Conservation (phyloP, 1,284 basidiomycete genomes). For the Xerocomus nothofagi region DNA sequence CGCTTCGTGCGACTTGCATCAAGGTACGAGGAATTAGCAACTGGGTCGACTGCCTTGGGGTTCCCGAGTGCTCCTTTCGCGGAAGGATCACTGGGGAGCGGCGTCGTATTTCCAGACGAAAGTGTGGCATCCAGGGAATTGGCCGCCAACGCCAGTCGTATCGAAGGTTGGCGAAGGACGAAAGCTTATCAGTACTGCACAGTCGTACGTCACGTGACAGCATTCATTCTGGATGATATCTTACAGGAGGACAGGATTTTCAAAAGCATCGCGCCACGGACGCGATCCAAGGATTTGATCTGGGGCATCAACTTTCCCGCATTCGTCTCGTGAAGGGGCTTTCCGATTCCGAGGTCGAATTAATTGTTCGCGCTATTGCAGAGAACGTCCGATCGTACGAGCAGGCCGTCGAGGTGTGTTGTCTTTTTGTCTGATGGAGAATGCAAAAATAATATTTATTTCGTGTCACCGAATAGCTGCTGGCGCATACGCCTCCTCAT, state of each 20-base stretch:
- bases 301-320: conserved; percentile 70
- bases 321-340: conserved; percentile 64
- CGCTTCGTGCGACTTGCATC: conserved; percentile 78
- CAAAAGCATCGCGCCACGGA: conserved; percentile 43
- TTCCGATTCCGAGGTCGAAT: conserved; percentile 62
- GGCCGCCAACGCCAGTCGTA: conserved; percentile 64
- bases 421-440: not conserved
- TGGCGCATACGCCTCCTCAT: conserved; percentile 77
- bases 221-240: not conserved
- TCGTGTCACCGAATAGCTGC: conserved; percentile 52
- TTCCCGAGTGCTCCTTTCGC: conserved; percentile 50
- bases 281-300: conserved; percentile 65
- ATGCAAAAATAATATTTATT: not conserved
- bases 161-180: conserved; percentile 79
- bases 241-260: conserved; percentile 51
- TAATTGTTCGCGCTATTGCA: conserved; percentile 75
- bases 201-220: conserved; percentile 42
- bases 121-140: conserved; percentile 58
- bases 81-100: conserved; percentile 60
- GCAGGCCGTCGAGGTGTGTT: conserved; percentile 83
- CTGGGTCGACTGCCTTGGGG: conserved; percentile 65
- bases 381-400: conserved; percentile 76
- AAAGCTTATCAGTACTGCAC: conserved; percentile 63
- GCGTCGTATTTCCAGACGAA: conserved; percentile 71
- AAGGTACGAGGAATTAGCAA: conserved; percentile 74